A percentile compares a stretch with the other conserved stretches of the same genome.
Conservation (phyloP, 306 rosid genomes). For the Trifolium subterraneum region DNA sequence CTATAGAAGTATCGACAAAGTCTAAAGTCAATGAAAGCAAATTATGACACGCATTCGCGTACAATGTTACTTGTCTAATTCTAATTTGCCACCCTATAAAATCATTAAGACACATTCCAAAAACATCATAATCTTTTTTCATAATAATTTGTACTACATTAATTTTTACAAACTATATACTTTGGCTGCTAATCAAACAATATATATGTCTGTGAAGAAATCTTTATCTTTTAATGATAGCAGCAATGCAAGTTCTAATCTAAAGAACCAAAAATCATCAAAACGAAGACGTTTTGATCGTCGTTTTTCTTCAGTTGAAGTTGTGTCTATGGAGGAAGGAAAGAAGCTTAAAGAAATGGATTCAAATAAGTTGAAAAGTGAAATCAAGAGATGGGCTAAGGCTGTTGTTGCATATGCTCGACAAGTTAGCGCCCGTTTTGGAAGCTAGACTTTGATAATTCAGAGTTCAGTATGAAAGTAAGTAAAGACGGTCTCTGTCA, state of each 20-base stretch:
- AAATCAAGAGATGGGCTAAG: constrained; percentile 90
- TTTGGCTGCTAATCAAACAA: constrained; percentile 39
- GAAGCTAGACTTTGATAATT: constrained; percentile 39
- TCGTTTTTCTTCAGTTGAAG: constrained; percentile 54
- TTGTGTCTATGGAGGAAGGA: constrained; percentile 69
- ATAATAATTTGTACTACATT: neutral
- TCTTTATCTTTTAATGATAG: constrained; percentile 61
- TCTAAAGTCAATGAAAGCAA: constrained; percentile 59
- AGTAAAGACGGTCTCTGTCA: too few relatives aligned
- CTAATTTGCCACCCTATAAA: constrained; percentile 48
- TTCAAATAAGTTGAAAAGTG: constrained; percentile 73
- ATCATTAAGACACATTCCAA: neutral
- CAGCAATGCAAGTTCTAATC: constrained; percentile 27
- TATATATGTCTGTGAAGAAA: constrained; percentile 84
- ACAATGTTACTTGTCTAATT: constrained; percentile 51
- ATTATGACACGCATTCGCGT: constrained; percentile 55
- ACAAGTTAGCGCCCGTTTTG: constrained; percentile 70
- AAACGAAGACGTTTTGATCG: constrained; percentile 53
- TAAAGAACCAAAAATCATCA: constrained; percentile 3
- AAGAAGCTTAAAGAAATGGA: constrained; percentile 79
- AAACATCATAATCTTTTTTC: constrained; percentile 16
- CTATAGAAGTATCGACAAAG: constrained; percentile 50
- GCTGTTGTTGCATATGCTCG: constrained; percentile 90
- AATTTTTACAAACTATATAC: constrained; percentile 20
- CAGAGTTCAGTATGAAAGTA: too few relatives aligned